Conservation (phyloP, 257 asterid genomes). For the Gentiana straminea region DNA sequence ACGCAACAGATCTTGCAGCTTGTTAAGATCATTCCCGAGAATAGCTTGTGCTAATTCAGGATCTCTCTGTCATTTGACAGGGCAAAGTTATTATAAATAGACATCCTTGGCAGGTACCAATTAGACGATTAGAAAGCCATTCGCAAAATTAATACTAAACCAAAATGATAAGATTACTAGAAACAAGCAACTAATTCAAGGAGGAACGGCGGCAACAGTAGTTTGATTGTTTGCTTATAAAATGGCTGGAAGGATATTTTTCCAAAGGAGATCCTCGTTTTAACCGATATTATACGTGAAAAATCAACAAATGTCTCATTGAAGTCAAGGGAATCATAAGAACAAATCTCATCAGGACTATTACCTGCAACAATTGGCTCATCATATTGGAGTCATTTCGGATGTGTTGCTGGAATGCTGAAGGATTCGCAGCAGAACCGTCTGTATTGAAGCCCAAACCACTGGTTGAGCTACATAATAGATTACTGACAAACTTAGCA, state of each 20-base stretch:
- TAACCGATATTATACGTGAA: neutral
- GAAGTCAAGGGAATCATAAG: neutral
- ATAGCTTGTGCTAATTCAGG: constrained; percentile 93
- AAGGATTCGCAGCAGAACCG: constrained; percentile 88
- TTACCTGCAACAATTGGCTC: constrained; percentile 91
- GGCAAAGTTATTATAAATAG: constrained; percentile 15
- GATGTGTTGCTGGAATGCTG: constrained; percentile 87
- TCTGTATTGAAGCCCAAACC: constrained; percentile 64
- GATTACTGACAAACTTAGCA: constrained; percentile 2
- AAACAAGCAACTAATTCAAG: neutral
- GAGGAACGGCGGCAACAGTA: neutral
- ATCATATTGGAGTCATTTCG: constrained; percentile 74
- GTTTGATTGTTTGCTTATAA: neutral
- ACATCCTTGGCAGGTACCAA: neutral
- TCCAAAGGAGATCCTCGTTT: neutral
- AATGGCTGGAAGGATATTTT: neutral
- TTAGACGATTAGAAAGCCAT: neutral
- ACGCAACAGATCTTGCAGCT: constrained; percentile 78
- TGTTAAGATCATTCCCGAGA: constrained; percentile 84
- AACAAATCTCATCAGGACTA: neutral
- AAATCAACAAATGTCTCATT: neutral
- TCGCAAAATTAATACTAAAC: too few relatives aligned
- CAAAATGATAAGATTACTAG: neutral
- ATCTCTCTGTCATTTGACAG: constrained; percentile 55
- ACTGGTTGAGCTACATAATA: constrained; percentile 35